Base-by-base conservation (phyloP, 345 rosid species). In the Salix exigua region DNA sequence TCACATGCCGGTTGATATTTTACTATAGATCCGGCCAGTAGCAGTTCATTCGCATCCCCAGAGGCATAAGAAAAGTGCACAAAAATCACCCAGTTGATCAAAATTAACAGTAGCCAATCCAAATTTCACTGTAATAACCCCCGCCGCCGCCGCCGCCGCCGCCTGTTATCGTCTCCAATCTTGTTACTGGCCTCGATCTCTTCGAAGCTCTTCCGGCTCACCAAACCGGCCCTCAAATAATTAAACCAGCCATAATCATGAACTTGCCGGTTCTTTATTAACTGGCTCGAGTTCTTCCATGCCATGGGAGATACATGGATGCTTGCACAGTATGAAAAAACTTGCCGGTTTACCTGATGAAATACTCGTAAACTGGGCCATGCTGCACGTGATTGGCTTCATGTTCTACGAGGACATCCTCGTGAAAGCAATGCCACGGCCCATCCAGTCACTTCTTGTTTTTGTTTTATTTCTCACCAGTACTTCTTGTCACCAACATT, bases 171-270 rank as follows among this genome's bases (percentile, higher is more conserved):
- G 58, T 65, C 55, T 67, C 18, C 42, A 17, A 5, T 7, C 42
- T 23, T 77, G 70, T 70, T 35, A 51, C 51, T 42, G 11, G 40
- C 73, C 18, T 62, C 69, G 33, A 28, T 72, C 25, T 63, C 25
- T 62, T 63, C 42, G 37, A 70, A 25, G 33, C 23, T 68, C 14
- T 19, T 66, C 78, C 75, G 48, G 18, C 78, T 46, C 42, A 42
- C 17, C 26, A n/a, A n/a, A n/a, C 23, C 61, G 26, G n/a, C 12
- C 61, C 4, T 55, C 61, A n/a, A 55, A 9, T n/a, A 55, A 21
- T n/a, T n/a, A 31, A 0, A 31, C 33, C 33, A 31, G 33, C 0
- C 33, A 31, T 31, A 31, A 14, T 46, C 51, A 46, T 46, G 51
- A 16, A 46, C 5, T 16, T 19, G 19, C 5, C 51, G 6, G 35